Conservation (phyloP, 352 stramenopile species). For the Globisporangium paddicum region DNA sequence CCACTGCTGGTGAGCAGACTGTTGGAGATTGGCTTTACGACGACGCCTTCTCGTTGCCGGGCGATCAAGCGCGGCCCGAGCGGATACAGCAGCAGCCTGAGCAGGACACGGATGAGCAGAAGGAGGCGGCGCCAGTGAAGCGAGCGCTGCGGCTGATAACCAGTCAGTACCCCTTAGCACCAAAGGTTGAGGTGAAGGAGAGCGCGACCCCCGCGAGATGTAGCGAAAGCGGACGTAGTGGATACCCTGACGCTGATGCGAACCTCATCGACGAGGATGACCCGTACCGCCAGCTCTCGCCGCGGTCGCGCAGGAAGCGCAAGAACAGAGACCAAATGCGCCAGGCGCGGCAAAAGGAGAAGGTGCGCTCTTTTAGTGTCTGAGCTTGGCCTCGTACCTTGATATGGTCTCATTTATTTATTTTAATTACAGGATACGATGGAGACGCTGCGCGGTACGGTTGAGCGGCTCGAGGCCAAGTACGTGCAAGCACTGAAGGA, state of each 20-base stretch:
- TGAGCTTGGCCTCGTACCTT: background rate
- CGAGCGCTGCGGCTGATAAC: background rate
- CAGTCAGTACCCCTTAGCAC: background rate
- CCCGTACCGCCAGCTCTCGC: conserved; percentile 27
- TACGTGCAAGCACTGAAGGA: conserved; percentile 17
- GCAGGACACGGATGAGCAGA: background rate
- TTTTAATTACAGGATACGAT: conserved; percentile 29
- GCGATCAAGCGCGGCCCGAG: background rate
- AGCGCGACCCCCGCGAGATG: too few species aligned
- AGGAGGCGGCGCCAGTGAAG: background rate
- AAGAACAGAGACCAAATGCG: conserved; percentile 61
- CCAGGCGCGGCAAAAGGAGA: conserved; percentile 35
- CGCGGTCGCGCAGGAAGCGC: conserved; percentile 35
- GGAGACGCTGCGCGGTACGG: conserved; percentile 36
- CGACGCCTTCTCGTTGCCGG: background rate
- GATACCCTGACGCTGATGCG: background rate
- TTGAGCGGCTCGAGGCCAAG: conserved; percentile 35
- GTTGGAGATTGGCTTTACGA: background rate
- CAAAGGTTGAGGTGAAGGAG: background rate
- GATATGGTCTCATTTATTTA: background rate
- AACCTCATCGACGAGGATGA: background rate
- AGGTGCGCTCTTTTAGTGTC: conserved; percentile 11
- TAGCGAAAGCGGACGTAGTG: background rate
- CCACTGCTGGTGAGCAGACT: background rate
- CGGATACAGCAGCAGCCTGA: background rate